Base-by-base conservation (phyloP, 2,329 filamentous ascomycete genomes). In the Diaporthe citriasiana region DNA sequence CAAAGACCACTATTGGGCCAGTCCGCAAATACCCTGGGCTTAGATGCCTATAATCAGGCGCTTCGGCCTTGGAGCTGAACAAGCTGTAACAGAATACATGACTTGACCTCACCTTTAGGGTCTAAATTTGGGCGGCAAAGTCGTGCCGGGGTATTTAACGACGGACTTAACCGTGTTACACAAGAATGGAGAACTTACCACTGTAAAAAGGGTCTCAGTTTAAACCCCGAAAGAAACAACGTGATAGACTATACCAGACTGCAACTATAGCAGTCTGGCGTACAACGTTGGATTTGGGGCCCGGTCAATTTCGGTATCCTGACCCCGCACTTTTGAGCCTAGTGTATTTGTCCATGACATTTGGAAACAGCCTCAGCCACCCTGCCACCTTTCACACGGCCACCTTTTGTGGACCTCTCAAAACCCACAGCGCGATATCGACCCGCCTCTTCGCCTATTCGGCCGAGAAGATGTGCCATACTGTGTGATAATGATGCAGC, bases 141-240 rank as follows among this genome's bases (percentile, higher is more conserved):
- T 19, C 15, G 4, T 25, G 45, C 63, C 30, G 63, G 63, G 63
- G 63, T 40, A n/a, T 53, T 53, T 38, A 12, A 27, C 63, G 22
- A 27, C 63, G 33, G 63, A 68, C 63, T 68, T 53, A 12, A 40
- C 63, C 47, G 63, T 68, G 63, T 53, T 68, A 51, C 63, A 68
- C 13, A 40, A 27, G 33, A 33, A 53, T 53, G 33, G 45, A 25
- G 38, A 63, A 25, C 22, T 50, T 13, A 50, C n/a, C n/a, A n/a
- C n/a, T n/a, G n/a, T n/a, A n/a, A 13, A 13, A 25, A 50, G 22
- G 47, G 47, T 25, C 47, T 25, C 47, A 25, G n/a, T 12, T 25
- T 25, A 25, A 50, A 9, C n/a, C n/a, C 47, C 22, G 8, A 13
- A 13, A 50, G n/a, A 50, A 25, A 50, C 47, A 50, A 25, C 47